A percentile compares a stretch with the other conserved stretches of the same genome.
These are phyloP conservation scores for Exophiala oligosperma DNA, from an alignment of 2,329 filamentous ascomycete genomes.

Conservation along the genomic window DNA sequence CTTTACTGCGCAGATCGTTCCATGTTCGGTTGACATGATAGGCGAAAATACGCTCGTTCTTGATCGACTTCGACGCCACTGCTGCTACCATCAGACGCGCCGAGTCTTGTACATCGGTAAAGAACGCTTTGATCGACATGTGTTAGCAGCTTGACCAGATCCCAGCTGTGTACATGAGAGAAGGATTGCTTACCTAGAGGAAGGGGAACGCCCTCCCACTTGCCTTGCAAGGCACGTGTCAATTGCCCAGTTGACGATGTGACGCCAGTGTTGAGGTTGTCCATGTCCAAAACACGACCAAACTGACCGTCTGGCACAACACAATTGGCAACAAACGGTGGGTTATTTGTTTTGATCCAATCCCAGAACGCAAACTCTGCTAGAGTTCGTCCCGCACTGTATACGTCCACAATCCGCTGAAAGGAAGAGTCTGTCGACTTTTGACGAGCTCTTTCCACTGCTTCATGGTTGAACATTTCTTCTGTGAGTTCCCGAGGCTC, in stretches of 20 bases:
- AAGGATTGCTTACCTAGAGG: background rate
- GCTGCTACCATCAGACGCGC: background rate
- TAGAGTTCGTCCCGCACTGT: background rate
- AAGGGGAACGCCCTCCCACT: background rate
- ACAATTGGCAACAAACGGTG: background rate
- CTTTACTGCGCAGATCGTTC: background rate
- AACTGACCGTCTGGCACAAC: background rate
- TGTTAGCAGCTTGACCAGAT: too few species aligned
- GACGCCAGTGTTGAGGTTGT: background rate
- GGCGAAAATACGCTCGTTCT: background rate
- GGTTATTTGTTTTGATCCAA: background rate
- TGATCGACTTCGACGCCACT: background rate
- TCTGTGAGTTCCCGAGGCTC: background rate
- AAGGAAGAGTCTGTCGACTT: background rate
- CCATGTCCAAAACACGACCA: background rate
- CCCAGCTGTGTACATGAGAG: background rate
- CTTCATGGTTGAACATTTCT: background rate
- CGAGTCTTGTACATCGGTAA: constrained; percentile 1
- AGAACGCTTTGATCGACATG: background rate
- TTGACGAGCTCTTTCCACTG: background rate
- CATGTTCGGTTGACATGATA: background rate
- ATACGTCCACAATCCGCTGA: background rate
- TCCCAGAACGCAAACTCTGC: background rate
- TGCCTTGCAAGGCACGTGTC: background rate
- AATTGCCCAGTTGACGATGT: background rate